These are phyloP conservation scores for Clavispora santaluciae DNA, from an alignment of 805 yeast species.

Conservation along the genomic window DNA sequence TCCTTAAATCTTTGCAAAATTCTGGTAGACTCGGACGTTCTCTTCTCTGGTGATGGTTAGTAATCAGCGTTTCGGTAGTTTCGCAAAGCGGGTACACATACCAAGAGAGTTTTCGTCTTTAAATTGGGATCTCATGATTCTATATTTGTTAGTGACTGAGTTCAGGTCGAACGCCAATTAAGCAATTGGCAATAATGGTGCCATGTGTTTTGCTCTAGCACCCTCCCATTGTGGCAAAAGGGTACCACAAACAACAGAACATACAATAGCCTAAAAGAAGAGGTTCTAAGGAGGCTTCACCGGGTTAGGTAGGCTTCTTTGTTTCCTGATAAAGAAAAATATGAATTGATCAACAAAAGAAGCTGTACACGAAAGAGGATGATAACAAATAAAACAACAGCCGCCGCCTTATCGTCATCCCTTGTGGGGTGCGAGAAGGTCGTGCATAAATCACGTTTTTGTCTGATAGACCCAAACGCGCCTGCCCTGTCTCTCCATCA, in stretches of 20 bases:
- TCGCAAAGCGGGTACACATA: no score
- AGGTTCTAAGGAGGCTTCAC: neutral
- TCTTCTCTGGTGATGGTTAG: conserved; percentile 52
- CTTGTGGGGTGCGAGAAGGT: conserved; percentile 11
- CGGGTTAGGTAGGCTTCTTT: no score
- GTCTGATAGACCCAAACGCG: neutral
- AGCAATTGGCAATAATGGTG: neutral
- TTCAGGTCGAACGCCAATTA: no score
- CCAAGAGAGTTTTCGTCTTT: conserved; percentile 95
- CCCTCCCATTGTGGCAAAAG: neutral
- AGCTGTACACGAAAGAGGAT: neutral
- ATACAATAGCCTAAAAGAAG: neutral
- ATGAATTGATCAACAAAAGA: neutral
- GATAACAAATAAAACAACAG: neutral
- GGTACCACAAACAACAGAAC: neutral
- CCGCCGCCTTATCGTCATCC: conserved; percentile 12
- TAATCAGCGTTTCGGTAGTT: no score
- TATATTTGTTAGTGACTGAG: conserved; percentile 5
- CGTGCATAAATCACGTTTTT: conserved; percentile 4
- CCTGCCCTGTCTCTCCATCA: no score
- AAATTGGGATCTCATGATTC: conserved; percentile 79
- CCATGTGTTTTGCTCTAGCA: neutral
- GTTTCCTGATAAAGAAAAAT: no score
- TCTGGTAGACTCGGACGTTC: conserved; percentile 91
- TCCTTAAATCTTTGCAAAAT: conserved; percentile 85